Evolutionary conservation across 352 stramenopile species (phyloP).

Genomic region (Aphanomyces stellatus): DNA sequence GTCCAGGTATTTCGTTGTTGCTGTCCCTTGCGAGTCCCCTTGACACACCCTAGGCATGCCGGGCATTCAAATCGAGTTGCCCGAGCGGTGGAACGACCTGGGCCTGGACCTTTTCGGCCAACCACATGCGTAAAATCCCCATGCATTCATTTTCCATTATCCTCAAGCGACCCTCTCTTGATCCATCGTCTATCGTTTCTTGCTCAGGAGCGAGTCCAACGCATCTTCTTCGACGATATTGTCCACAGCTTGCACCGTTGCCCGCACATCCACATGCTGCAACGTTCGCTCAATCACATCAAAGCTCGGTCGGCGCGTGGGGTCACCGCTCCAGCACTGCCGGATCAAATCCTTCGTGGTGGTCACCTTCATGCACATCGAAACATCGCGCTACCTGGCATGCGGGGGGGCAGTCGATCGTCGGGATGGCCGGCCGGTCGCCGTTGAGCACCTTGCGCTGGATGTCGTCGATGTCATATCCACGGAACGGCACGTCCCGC

Average conservation of each 20-base stretch:
- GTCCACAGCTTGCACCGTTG: conserved; percentile 29
- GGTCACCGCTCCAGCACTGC: conserved; percentile 22
- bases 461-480: conserved; percentile 66
- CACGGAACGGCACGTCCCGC: conserved; percentile 65
- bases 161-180: neutral
- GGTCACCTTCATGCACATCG: neutral
- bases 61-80: conserved; percentile 35
- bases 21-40: neutral
- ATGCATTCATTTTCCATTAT: conserved; percentile 15
- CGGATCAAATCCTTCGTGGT: conserved; percentile 22
- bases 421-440: conserved; percentile 67
- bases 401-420: conserved; percentile 47
- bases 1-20: neutral
- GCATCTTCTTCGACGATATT: conserved; percentile 42
- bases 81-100: conserved; percentile 71
- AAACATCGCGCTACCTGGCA: conserved; percentile 32
- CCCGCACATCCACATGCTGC: conserved; percentile 26
- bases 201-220: conserved; percentile 42
- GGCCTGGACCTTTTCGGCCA: conserved; percentile 52
- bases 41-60: conserved; percentile 6
- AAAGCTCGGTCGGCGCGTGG: conserved; percentile 7
- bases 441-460: conserved; percentile 54
- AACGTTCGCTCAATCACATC: conserved; percentile 47
- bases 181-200: conserved; percentile 27
- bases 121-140: conserved; percentile 19